Conservation (phyloP, 2,329 filamentous ascomycete genomes). For the Fusarium setosum region DNA sequence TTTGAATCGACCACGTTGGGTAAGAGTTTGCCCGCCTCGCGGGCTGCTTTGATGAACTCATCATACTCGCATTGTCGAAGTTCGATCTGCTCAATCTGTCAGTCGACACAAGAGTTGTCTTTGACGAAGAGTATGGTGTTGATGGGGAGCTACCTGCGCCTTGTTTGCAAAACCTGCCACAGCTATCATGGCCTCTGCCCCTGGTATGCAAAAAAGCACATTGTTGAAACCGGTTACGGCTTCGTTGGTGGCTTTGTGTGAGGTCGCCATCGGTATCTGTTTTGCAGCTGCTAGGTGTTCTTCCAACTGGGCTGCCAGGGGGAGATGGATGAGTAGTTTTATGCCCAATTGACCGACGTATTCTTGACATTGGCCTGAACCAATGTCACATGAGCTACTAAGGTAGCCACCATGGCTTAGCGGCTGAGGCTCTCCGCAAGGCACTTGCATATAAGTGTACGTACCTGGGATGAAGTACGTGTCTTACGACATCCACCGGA, state of each 20-base stretch:
- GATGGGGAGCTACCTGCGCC: background rate
- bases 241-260: too few relatives aligned
- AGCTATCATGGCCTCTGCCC: slow-evolving; percentile 15
- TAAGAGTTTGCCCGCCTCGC: too few relatives aligned
- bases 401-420: background rate
- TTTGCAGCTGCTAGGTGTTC: too few relatives aligned
- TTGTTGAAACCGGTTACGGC: too few relatives aligned
- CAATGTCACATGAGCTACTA: background rate
- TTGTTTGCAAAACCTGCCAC: slow-evolving; percentile 7
- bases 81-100: background rate
- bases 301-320: too few relatives aligned
- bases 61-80: slow-evolving; percentile 4
- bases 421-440: background rate
- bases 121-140: background rate
- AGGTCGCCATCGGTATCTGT: background rate
- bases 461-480: background rate
- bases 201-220: background rate
- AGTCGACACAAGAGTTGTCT: background rate
- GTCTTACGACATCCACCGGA: too few relatives aligned
- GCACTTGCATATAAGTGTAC: background rate
- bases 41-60: background rate
- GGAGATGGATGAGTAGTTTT: background rate
- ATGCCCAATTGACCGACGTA: background rate
- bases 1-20: too few relatives aligned
- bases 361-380: background rate